Percentiles rank a stretch among this genome's conserved stretches.
These are phyloP conservation scores for Sporothrix humicola DNA, from an alignment of 2,329 filamentous ascomycete genomes.

Conservation along the genomic window DNA sequence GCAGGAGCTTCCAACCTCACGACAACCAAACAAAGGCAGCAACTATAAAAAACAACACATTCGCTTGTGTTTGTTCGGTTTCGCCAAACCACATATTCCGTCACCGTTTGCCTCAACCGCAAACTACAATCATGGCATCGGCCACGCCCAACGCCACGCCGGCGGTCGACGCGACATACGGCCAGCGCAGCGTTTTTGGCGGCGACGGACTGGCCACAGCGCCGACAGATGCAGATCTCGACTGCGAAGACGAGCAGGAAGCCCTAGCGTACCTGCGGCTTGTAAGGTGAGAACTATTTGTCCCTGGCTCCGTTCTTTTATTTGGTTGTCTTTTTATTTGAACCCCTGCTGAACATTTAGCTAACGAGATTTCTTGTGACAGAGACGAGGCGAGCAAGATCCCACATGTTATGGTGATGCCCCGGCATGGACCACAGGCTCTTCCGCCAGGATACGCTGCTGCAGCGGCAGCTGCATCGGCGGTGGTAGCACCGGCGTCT, in stretches of 20 bases:
- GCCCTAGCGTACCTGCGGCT: slow-evolving; percentile 73
- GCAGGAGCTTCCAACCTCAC: slow-evolving; percentile 6
- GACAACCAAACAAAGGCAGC: slow-evolving; percentile 14
- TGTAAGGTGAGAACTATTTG: slow-evolving; percentile 64
- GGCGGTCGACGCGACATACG: slow-evolving; percentile 67
- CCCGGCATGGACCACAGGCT: slow-evolving; percentile 58
- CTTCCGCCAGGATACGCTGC: slow-evolving; percentile 45
- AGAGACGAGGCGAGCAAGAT: slow-evolving; percentile 78
- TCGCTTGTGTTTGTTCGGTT: background rate
- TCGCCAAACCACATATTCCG: background rate
- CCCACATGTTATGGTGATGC: slow-evolving; percentile 72
- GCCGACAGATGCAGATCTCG: slow-evolving; percentile 61
- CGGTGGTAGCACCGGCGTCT: background rate
- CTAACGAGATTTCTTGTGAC: slow-evolving; percentile 34
- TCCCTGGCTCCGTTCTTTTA: slow-evolving; percentile 8
- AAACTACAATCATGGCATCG: slow-evolving; percentile 38
- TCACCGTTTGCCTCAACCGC: background rate
- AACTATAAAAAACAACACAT: background rate
- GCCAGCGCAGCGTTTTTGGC: slow-evolving; percentile 74
- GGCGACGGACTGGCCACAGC: slow-evolving; percentile 58
- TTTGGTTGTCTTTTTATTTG: slow-evolving; percentile 53
- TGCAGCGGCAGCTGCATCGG: slow-evolving; percentile 41
- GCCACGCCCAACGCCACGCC: background rate
- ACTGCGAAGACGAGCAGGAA: slow-evolving; percentile 71
- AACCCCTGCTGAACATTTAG: slow-evolving; percentile 10